Conservation (phyloP, 345 rosid genomes). For the Eucalyptus urophylla region DNA sequence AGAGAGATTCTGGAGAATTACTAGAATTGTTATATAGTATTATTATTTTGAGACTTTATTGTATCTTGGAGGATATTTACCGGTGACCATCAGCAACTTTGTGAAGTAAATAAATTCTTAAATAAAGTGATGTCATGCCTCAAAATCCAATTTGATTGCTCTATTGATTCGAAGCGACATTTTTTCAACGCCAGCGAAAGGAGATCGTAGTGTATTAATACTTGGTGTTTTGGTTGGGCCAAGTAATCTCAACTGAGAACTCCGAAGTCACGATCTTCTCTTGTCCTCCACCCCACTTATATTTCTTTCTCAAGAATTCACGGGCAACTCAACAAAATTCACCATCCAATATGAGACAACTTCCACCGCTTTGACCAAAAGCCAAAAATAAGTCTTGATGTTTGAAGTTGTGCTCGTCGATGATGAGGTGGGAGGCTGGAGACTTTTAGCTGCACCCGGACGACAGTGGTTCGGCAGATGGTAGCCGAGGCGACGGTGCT, state of each 20-base stretch:
- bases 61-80: too few relatives aligned
- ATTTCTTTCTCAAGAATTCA: not conserved
- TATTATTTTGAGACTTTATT: too few relatives aligned
- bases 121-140: fast-evolving
- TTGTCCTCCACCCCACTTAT: not conserved
- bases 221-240: not conserved
- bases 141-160: too few relatives aligned
- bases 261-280: not conserved
- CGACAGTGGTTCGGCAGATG: not conserved
- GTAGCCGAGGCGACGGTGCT: not conserved
- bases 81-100: fast-evolving
- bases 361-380: not conserved
- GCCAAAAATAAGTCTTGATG: not conserved
- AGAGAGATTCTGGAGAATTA: fast-evolving
- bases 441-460: too few relatives aligned
- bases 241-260: not conserved
- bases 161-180: too few relatives aligned
- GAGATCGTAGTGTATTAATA: not conserved
- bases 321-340: not conserved
- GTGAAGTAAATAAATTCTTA: too few relatives aligned
- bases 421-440: not conserved
- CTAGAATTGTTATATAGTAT: fast-evolving
- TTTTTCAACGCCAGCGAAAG: not conserved
- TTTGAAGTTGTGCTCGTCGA: not conserved
- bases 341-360: not conserved